A percentile compares a stretch with the other conserved stretches of the same genome.
phyloP scores from a whole-genome alignment of 805 yeast species.

The Zygotorulaspora chibaensis region DNA sequence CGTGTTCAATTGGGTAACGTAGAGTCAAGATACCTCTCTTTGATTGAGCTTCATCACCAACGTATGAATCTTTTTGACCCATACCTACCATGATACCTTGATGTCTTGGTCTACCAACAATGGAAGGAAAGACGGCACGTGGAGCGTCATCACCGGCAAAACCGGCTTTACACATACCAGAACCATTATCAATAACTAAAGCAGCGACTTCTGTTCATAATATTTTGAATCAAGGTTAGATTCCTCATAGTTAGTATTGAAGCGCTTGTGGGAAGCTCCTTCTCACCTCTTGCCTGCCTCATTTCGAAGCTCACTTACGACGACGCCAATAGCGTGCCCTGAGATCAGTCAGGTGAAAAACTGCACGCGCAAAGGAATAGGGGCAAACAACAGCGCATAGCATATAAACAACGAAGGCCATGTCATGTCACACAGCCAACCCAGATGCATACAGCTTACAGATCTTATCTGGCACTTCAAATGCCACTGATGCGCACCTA shows the following conservation, averaged over 20 bases:
- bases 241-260: neutral
- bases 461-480: too few relatives aligned
- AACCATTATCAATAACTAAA: conserved; percentile 96
- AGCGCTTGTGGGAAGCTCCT: neutral
- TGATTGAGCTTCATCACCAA: conserved; percentile 99
- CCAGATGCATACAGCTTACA: too few relatives aligned
- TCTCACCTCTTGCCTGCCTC: neutral
- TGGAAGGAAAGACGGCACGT: conserved; percentile 99
- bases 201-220: conserved; percentile 36
- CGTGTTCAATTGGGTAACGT: conserved; percentile 99
- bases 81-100: conserved; percentile 99
- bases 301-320: too few relatives aligned
- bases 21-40: conserved; percentile 99
- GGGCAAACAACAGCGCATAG: neutral
- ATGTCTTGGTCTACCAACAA: conserved; percentile 99
- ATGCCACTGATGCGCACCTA: too few relatives aligned
- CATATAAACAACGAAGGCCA: neutral
- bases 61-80: conserved; percentile 99
- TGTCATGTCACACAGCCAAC: too few relatives aligned
- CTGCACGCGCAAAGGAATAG: neutral
- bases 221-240: neutral
- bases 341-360: neutral
- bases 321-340: neutral
- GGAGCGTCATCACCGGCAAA: conserved; percentile 99
- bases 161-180: conserved; percentile 99